Evolutionary conservation across 495 filamentous ascomycete genomes (phyloP), one percentile per base, ranked within the genome.

Genomic region (Penicillium alfredii): DNA sequence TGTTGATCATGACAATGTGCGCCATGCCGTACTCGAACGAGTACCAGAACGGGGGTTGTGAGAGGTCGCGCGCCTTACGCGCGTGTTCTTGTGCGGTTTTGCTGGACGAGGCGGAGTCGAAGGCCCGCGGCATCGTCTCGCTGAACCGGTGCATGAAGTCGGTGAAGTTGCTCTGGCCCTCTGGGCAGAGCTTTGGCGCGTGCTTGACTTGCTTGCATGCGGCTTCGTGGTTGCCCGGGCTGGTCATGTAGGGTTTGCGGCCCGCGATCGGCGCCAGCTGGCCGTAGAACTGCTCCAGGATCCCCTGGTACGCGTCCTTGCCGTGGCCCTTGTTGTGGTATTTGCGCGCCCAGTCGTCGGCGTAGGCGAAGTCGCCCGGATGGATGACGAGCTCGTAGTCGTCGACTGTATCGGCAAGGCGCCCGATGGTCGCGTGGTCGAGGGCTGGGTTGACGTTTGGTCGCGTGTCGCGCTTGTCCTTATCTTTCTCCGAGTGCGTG

Each of bases 21-120:
- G 63, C 64, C 66, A 76, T 72, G 44, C 76, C 76, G 58, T 78
- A 76, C 31, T 80, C 74, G 53, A 80, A 80, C 0, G 74, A 77
- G 54, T 76, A 80, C 76, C 76, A 80, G 59, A 80, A 80, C 1
- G 76, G 76, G 1, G 77, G 76, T 18, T 74, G 70, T 3, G 76
- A 58, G 3, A 77, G 64, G 16, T 40, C 26, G 4, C 57, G 48
- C 3, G 77, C 77, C 42, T 66, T 60, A 30, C 61, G 58, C 10
- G 74, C 74, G 22, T 62, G 56, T 10, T 61, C 35, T 16, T 61
- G 61, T 0, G 74, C 74, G 2, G 60, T 60, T 9, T 47, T 44
- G 59, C 71, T 74, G 8, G 60, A 48, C 1, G 73, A 73, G 0
- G 54, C 59, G 0, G 71, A 76, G 0, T 56, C 30, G 39, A 76